Conservation (phyloP, 2,329 filamentous ascomycete genomes). For the Talaromyces sp. region DNA sequence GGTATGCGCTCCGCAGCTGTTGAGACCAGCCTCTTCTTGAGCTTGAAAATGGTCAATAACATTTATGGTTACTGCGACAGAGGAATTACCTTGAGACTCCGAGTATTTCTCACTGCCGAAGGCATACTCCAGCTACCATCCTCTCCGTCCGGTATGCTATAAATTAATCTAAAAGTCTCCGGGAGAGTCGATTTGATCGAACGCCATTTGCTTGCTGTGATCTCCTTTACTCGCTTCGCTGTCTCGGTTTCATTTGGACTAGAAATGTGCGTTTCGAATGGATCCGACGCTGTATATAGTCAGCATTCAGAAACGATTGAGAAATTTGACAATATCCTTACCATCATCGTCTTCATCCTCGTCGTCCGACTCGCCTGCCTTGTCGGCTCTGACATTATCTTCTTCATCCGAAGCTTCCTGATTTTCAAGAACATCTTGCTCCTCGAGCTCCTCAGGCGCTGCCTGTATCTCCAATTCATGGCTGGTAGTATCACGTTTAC, state of each 20-base stretch:
- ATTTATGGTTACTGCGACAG: neutral
- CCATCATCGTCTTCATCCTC: slow-evolving; percentile 36
- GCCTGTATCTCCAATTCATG: slow-evolving; percentile 25
- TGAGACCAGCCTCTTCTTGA: slow-evolving; percentile 68
- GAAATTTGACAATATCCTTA: slow-evolving; percentile 7
- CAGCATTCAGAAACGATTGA: neutral
- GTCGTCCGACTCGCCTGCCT: slow-evolving; percentile 39
- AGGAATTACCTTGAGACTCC: slow-evolving; percentile 34
- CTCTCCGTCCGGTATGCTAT: slow-evolving; percentile 29
- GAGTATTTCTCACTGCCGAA: slow-evolving; percentile 30
- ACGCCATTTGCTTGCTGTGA: slow-evolving; percentile 49
- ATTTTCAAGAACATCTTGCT: slow-evolving; percentile 46
- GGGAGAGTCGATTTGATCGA: slow-evolving; percentile 37
- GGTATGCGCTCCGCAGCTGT: slow-evolving; percentile 53
- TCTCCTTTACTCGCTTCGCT: slow-evolving; percentile 48
- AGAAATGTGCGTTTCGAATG: slow-evolving; percentile 78
- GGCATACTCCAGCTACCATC: slow-evolving; percentile 26
- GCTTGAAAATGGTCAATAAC: slow-evolving; percentile 45
- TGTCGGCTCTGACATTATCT: slow-evolving; percentile 28
- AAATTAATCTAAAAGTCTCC: slow-evolving; percentile 32
- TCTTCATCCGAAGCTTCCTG: slow-evolving; percentile 47
- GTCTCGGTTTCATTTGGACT: slow-evolving; percentile 62
- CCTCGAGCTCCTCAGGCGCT: slow-evolving; percentile 33
- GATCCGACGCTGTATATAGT: slow-evolving; percentile 54
- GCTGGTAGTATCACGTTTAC: slow-evolving; percentile 25